A percentile compares a stretch with the other conserved stretches of the same genome.
These are phyloP conservation scores for Begonia loranthoides DNA, from an alignment of 306 rosid species.

Conservation along the genomic window DNA sequence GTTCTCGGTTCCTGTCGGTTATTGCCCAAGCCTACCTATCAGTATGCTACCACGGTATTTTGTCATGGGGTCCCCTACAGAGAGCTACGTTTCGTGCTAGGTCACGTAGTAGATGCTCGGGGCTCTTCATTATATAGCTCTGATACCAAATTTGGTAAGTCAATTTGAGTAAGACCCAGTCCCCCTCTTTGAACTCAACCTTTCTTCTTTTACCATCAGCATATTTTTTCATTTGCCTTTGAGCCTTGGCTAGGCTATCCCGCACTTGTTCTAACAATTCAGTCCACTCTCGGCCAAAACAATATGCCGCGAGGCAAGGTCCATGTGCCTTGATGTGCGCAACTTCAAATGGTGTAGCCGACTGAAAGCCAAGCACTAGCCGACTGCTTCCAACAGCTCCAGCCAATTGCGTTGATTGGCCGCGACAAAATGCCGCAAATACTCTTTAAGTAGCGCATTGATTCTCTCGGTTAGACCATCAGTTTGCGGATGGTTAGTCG, in stretches of 20 bases:
- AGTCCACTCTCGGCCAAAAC: not conserved
- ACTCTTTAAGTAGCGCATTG: not conserved
- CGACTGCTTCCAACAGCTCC: too few species aligned
- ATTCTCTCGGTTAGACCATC: not conserved
- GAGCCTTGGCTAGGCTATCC: not conserved
- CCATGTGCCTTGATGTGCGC: not conserved
- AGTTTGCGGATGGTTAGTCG: slow-evolving; percentile 3
- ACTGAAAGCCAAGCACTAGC: too few species aligned
- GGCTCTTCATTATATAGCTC: too few species aligned
- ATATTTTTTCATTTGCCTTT: slow-evolving; percentile 3
- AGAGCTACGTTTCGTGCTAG: too few species aligned
- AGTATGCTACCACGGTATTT: too few species aligned
- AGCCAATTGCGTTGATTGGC: too few species aligned
- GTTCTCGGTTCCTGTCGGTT: too few species aligned
- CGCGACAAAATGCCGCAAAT: too few species aligned
- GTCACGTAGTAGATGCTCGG: too few species aligned
- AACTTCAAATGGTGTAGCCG: too few species aligned
- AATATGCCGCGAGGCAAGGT: not conserved
- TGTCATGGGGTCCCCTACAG: too few species aligned
- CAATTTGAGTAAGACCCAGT: not conserved
- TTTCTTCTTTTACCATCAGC: not conserved
- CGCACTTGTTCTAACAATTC: not conserved
- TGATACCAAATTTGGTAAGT: slow-evolving; percentile 1
- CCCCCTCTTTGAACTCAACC: not conserved
- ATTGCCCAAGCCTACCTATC: too few species aligned